phyloP scores from a whole-genome alignment of 352 stramenopile species.

The Lagenidium giganteum region DNA sequence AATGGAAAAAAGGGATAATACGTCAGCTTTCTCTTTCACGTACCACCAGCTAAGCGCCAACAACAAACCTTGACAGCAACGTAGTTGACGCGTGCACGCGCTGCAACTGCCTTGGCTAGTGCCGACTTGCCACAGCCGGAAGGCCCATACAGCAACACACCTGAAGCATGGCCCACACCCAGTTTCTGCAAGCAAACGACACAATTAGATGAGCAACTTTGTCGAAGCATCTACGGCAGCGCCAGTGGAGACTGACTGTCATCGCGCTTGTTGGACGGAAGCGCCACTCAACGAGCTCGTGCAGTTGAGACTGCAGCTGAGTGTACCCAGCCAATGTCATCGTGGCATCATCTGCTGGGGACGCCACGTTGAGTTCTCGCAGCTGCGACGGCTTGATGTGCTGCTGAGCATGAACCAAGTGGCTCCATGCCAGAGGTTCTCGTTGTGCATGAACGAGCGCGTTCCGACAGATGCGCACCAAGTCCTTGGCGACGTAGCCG shows the following conservation, averaged over 20 bases:
- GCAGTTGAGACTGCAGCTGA: conserved; percentile 46
- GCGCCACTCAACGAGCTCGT: conserved; percentile 63
- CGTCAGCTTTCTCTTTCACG: background rate
- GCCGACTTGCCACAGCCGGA: conserved; percentile 81
- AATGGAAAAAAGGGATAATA: background rate
- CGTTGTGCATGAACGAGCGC: conserved; percentile 32
- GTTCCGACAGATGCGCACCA: conserved; percentile 66
- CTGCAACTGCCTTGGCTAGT: conserved; percentile 62
- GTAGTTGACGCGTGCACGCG: conserved; percentile 63
- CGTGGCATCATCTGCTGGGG: conserved; percentile 24
- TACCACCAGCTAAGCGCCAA: background rate
- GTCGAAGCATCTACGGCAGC: background rate
- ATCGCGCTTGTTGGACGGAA: conserved; percentile 57
- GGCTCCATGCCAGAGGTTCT: conserved; percentile 19
- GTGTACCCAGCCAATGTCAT: conserved; percentile 60
- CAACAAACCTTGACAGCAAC: conserved; percentile 70
- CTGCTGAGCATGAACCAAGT: conserved; percentile 47
- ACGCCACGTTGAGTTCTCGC: conserved; percentile 64
- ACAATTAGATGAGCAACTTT: conserved; percentile 6
- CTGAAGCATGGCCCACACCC: conserved; percentile 56
- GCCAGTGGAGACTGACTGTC: conserved; percentile 38
- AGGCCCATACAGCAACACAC: conserved; percentile 73
- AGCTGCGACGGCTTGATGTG: conserved; percentile 70
- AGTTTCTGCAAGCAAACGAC: conserved; percentile 30
- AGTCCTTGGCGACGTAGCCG: conserved; percentile 74